Percentiles rank a stretch among this genome's conserved stretches.
These are phyloP conservation scores for Ricinus communis DNA, from an alignment of 345 rosid genomes.

Conservation along the genomic window DNA sequence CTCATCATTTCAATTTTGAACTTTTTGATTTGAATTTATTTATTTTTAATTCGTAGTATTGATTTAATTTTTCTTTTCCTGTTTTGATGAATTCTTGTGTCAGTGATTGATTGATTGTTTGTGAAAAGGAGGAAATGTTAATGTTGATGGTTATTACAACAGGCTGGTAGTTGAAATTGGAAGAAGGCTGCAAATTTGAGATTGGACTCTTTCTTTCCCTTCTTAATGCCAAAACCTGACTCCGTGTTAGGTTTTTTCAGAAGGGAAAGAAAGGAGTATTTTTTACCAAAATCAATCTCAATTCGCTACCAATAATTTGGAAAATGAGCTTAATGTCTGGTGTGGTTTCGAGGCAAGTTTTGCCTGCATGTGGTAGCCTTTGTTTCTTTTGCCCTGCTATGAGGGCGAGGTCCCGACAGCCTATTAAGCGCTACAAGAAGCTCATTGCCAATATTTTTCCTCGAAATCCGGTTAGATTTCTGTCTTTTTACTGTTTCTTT, in stretches of 20 bases:
- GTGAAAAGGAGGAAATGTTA: too few species aligned
- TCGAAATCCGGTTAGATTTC: constrained; percentile 58
- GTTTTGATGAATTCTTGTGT: background rate
- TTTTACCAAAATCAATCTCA: constrained; percentile 5
- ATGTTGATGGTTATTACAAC: background rate
- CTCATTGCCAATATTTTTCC: constrained; percentile 89
- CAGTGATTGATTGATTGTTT: constrained; percentile 22
- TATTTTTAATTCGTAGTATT: background rate
- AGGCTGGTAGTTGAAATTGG: constrained; percentile 42
- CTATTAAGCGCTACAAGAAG: constrained; percentile 97
- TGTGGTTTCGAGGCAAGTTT: constrained; percentile 79
- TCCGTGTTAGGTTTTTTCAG: constrained; percentile 35
- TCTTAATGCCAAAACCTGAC: constrained; percentile 42
- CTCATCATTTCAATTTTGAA: constrained; percentile 9
- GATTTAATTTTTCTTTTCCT: background rate
- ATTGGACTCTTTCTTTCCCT: constrained; percentile 61
- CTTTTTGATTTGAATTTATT: constrained; percentile 11
- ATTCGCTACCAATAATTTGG: background rate
- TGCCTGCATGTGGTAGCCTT: constrained; percentile 91
- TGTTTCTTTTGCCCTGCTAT: constrained; percentile 85
- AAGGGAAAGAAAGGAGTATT: constrained; percentile 48
- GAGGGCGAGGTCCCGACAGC: constrained; percentile 95
- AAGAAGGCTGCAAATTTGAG: constrained; percentile 21
- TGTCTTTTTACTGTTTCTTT: background rate
- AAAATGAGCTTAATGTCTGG: constrained; percentile 75